Percentiles rank a stretch among this genome's conserved stretches.
Evolutionary conservation across 306 rosid genomes (phyloP).

Genomic region (Amphicarpaea edgeworthii): DNA sequence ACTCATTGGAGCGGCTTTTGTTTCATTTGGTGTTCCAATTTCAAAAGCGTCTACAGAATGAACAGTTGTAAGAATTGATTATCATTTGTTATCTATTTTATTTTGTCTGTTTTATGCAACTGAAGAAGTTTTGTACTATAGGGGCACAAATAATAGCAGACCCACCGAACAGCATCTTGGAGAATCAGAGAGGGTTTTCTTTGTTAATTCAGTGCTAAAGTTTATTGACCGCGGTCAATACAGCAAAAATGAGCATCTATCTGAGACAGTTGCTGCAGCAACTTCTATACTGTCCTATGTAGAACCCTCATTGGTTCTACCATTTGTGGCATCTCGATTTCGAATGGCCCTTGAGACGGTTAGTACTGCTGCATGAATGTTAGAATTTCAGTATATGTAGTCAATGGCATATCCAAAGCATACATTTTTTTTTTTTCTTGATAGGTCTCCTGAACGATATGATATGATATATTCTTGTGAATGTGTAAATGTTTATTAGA

Average conservation of each 20-base stretch:
- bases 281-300: constrained; percentile 94
- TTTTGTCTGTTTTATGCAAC: constrained; percentile 46
- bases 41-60: constrained; percentile 88
- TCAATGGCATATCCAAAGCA: constrained; percentile 25
- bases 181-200: constrained; percentile 77
- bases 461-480: constrained; percentile 34
- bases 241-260: constrained; percentile 97
- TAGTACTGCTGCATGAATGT: constrained; percentile 52
- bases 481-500: constrained; percentile 38
- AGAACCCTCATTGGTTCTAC: constrained; percentile 91
- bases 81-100: constrained; percentile 32
- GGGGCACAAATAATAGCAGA: constrained; percentile 58
- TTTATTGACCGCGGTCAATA: constrained; percentile 97
- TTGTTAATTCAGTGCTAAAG: constrained; percentile 85
- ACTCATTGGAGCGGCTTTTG: constrained; percentile 85
- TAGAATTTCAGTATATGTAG: constrained; percentile 39
- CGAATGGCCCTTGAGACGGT: constrained; percentile 99
- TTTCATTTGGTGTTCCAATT: constrained; percentile 82
- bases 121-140: constrained; percentile 56
- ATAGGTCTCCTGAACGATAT: constrained; percentile 31
- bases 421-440: constrained; percentile 31
- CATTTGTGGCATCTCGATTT: constrained; percentile 97
- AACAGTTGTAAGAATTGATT: constrained; percentile 73
- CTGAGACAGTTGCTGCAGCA: constrained; percentile 95
- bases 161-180: constrained; percentile 68